Conservation (phyloP, 768 basidiomycete species). For the Suillus placidus region DNA sequence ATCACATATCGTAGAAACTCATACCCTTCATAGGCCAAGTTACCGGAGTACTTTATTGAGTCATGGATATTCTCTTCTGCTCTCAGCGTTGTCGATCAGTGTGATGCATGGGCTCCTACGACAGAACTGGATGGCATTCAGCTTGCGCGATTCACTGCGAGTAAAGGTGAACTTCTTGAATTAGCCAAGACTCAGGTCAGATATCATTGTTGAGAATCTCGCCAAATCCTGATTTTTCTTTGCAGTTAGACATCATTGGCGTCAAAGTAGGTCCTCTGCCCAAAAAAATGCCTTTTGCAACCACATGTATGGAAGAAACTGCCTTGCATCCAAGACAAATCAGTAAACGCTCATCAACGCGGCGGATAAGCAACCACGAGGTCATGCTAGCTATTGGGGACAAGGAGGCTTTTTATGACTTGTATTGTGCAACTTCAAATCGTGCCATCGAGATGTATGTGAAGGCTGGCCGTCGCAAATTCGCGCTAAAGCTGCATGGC, state of each 20-base stretch:
- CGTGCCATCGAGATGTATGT: slow-evolving; percentile 85
- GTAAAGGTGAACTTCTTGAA: slow-evolving; percentile 87
- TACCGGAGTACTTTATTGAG: slow-evolving; percentile 79
- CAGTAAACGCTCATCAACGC: slow-evolving; percentile 25
- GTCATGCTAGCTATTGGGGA: slow-evolving; percentile 60
- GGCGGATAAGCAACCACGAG: slow-evolving; percentile 58
- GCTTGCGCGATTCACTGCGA: slow-evolving; percentile 62
- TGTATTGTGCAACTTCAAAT: slow-evolving; percentile 77
- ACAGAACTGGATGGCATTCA: slow-evolving; percentile 48
- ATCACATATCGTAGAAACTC: slow-evolving; percentile 18
- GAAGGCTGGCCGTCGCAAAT: slow-evolving; percentile 81
- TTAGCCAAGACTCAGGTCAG: slow-evolving; percentile 85
- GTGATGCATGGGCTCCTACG: slow-evolving; percentile 67
- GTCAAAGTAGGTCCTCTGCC: slow-evolving; percentile 75
- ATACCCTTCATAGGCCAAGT: slow-evolving; percentile 41
- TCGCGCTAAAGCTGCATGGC: slow-evolving; percentile 83
- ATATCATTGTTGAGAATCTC: slow-evolving; percentile 4
- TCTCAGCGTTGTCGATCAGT: slow-evolving; percentile 79
- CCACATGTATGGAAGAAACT: slow-evolving; percentile 36
- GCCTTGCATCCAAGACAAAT: slow-evolving; percentile 19
- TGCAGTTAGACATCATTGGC: slow-evolving; percentile 85
- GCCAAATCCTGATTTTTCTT: slow-evolving; percentile 11
- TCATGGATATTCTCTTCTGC: slow-evolving; percentile 94
- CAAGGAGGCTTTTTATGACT: slow-evolving; percentile 67
- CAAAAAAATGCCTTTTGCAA: slow-evolving; percentile 68